These are phyloP conservation scores for Ogataea pilisensis DNA, from an alignment of 805 yeast genomes.

Conservation along the genomic window DNA sequence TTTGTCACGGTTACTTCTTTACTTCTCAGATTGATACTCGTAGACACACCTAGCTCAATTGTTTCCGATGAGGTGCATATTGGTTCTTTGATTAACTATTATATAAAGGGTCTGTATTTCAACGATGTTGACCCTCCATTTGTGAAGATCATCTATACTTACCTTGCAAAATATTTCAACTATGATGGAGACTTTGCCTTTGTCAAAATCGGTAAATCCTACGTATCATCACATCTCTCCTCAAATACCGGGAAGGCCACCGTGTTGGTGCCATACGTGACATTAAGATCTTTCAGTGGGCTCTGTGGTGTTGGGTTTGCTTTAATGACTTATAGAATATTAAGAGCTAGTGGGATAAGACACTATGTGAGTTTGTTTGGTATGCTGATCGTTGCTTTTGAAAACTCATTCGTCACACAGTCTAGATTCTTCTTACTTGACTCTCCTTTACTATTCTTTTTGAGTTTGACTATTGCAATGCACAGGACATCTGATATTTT, in stretches of 20 bases:
- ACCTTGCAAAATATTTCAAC: conserved; percentile 53
- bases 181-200: conserved; percentile 60
- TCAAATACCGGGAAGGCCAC: neutral
- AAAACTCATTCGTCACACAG: conserved; percentile 61
- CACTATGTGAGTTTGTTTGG: conserved; percentile 47
- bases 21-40: conserved; percentile 51
- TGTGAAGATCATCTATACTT: conserved; percentile 68
- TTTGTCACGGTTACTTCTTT: conserved; percentile 35
- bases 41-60: conserved; percentile 67
- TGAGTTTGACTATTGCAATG: conserved; percentile 40
- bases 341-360: conserved; percentile 54
- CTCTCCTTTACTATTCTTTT: conserved; percentile 40
- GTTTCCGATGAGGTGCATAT: conserved; percentile 93
- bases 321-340: conserved; percentile 48
- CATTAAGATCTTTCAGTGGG: conserved; percentile 56
- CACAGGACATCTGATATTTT: conserved; percentile 25
- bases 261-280: conserved; percentile 41
- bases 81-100: conserved; percentile 83
- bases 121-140: conserved; percentile 81
- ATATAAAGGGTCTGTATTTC: conserved; percentile 59
- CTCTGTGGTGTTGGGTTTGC: conserved; percentile 50
- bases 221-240: neutral
- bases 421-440: conserved; percentile 50
- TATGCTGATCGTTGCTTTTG: conserved; percentile 50
- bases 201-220: conserved; percentile 44